Evolutionary conservation across 2,329 filamentous ascomycete genomes (phyloP), one percentile per base, ranked within the genome.

Genomic region (Verticillium klebahnii): DNA sequence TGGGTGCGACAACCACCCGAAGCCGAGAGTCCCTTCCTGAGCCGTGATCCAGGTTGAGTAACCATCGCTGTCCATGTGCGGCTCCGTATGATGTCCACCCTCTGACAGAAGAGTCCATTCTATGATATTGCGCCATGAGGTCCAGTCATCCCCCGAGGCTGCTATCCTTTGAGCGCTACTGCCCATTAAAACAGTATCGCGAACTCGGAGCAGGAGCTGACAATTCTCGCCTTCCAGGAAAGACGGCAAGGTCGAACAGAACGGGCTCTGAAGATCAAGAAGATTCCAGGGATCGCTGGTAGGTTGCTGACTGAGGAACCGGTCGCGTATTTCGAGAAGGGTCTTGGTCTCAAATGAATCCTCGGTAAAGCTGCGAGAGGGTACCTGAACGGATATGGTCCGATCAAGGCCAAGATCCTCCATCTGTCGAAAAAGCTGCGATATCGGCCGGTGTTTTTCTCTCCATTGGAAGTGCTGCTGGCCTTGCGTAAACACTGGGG

Each of bases 31-130:
- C 25, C 61, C 63, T 63, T 64, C 59, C 36, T 74, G 71, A 29
- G 71, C 68, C 4, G 71, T 75, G 60, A 74, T 73, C 72, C 70
- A 75, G 3, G 70, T 74, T n/a, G 65, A 66, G 55, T 71, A 68
- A 15, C 73, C 71, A 60, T 75, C 68, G 57, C 70, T 72, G 64
- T 75, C 73, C 61, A 71, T 73, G 50, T 75, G 69, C 15, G 71
- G 71, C 15, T 70, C 67, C 15, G 72, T 75, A 62, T 71, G 67
- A 65, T 75, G 69, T 0, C 73, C 73, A 36, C 72, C 73, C 62
- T 75, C 67, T 3, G 69, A 71, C 56, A 73, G 56, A 19, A 75
- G 68, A 5, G 68, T 70, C 71, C 71, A 74, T 57, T 73, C 66
- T 5, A 71, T 60, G 40, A 75, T 66, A 57, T 74, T 67, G 17